Percentiles rank a stretch among this genome's conserved stretches.
Conservation (phyloP, 2,329 filamentous ascomycete genomes). For the Fusarium scirpi region DNA sequence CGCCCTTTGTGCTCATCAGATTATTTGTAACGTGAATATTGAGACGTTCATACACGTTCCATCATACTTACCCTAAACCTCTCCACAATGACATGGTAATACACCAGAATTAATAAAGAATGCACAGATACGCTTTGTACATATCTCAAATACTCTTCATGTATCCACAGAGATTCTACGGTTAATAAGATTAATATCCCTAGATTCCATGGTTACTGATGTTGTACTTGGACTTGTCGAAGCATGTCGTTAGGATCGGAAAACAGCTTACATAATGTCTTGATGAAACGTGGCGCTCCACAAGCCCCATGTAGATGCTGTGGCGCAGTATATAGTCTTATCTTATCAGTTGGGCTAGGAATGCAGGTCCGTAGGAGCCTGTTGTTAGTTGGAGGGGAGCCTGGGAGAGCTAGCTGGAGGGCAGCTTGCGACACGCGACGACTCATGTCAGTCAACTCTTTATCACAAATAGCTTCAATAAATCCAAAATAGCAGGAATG, state of each 20-base stretch:
- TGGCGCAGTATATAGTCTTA: neutral
- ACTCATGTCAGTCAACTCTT: conserved; percentile 22
- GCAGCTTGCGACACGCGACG: conserved; percentile 39
- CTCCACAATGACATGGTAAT: neutral
- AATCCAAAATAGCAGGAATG: conserved; percentile 50
- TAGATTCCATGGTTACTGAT: neutral
- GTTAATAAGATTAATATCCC: neutral
- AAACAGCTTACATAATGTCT: neutral
- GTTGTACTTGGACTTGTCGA: neutral
- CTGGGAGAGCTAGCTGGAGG: conserved; percentile 12
- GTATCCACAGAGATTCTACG: accelerated
- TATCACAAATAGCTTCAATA: conserved; percentile 20
- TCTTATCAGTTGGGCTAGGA: conserved; percentile 2
- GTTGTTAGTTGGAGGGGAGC: conserved; percentile 18
- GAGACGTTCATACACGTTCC: neutral
- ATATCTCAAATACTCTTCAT: accelerated
- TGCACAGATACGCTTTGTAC: neutral
- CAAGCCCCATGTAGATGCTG: neutral
- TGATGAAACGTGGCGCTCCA: neutral
- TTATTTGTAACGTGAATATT: neutral
- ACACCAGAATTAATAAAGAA: neutral
- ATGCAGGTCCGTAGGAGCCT: neutral
- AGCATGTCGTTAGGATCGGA: neutral
- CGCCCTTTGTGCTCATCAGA: neutral
- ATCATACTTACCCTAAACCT: neutral